phyloP scores from a whole-genome alignment of 257 asterid species.

The Fraxinus quadrangulata region DNA sequence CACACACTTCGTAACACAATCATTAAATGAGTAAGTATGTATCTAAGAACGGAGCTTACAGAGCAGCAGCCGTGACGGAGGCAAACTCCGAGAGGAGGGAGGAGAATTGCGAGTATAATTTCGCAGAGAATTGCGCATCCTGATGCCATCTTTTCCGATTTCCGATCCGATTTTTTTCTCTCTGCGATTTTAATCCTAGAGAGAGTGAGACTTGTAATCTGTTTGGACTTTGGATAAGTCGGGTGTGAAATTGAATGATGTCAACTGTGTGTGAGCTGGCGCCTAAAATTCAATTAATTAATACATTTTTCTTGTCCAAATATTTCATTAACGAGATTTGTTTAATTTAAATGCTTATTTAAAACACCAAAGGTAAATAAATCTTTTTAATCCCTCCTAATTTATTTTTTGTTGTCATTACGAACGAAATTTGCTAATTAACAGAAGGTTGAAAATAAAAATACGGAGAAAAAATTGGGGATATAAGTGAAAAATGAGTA shows the following conservation, averaged over 20 bases:
- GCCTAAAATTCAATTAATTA: no score
- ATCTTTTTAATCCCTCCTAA: no score
- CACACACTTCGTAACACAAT: neutral
- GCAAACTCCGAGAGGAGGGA: constrained; percentile 90
- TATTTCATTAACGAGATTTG: no score
- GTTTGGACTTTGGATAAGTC: neutral
- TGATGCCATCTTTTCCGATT: constrained; percentile 39
- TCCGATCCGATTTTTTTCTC: neutral
- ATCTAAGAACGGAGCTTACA: constrained; percentile 34
- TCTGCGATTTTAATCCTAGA: neutral
- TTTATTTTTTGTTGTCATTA: no score
- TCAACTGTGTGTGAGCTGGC: neutral
- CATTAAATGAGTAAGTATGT: constrained; percentile 20
- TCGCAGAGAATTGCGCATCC: constrained; percentile 62
- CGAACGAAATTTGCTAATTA: no score
- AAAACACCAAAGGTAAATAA: no score
- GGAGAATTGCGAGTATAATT: constrained; percentile 61
- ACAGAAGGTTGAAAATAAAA: no score
- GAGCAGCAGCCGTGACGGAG: constrained; percentile 86
- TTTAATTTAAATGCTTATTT: no score
- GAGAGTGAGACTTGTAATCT: neutral
- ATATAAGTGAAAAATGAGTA: no score
- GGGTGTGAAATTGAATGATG: neutral
- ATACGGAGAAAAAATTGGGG: no score
- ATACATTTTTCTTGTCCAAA: no score